Evolutionary conservation across 2,329 filamentous ascomycete genomes (phyloP).

Genomic region (Venturia nashicola): DNA sequence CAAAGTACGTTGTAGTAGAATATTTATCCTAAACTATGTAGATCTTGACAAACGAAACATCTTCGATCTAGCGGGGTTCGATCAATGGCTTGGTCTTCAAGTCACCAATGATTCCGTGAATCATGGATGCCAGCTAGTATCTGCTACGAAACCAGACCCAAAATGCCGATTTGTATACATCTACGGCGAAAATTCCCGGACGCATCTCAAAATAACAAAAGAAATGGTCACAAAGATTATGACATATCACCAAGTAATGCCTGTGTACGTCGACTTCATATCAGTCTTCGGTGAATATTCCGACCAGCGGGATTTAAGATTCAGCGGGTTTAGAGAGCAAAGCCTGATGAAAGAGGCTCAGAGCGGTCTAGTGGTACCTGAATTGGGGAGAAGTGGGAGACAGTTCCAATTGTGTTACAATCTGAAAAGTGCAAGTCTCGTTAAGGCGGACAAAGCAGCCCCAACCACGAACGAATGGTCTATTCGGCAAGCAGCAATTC

Average conservation of each 20-base stretch:
- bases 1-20: neutral
- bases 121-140: neutral
- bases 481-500: slow-evolving; percentile 25
- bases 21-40: too few species aligned
- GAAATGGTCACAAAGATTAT: slow-evolving; percentile 14
- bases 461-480: too few species aligned
- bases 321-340: slow-evolving; percentile 26
- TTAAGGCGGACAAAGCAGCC: too few species aligned
- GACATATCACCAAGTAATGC: slow-evolving; percentile 28
- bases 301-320: slow-evolving; percentile 13
- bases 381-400: slow-evolving; percentile 22
- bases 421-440: slow-evolving; percentile 14
- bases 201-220: slow-evolving; percentile 13
- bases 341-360: slow-evolving; percentile 15
- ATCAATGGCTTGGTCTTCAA: neutral
- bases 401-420: slow-evolving; percentile 27
- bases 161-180: slow-evolving; percentile 18
- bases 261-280: slow-evolving; percentile 28
- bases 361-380: slow-evolving; percentile 12
- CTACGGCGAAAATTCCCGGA: slow-evolving; percentile 4
- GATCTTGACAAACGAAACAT: neutral
- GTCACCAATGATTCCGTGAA: neutral
- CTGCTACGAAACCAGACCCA: slow-evolving; percentile 14
- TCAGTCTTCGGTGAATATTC: slow-evolving; percentile 23
- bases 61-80: neutral